Evolutionary conservation across 148 eudicot species (phyloP).

Genomic region (Arctostaphylos glauca): DNA sequence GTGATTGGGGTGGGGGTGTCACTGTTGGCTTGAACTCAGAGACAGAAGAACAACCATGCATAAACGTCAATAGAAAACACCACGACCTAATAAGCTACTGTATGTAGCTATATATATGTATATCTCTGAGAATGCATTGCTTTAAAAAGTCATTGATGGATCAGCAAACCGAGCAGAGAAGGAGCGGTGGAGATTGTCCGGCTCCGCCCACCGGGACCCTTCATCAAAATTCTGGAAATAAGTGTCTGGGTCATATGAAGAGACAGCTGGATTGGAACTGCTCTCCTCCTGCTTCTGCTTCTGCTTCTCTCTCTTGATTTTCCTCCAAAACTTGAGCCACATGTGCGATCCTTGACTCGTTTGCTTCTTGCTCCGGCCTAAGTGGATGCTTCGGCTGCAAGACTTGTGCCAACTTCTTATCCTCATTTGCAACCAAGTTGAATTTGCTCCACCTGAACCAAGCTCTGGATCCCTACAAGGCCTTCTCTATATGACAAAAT

Average conservation of each 20-base stretch:
- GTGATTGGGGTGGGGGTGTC: too few relatives aligned
- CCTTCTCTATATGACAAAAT: too few relatives aligned
- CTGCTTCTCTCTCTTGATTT: neutral
- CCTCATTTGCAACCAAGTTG: too few relatives aligned
- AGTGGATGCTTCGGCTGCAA: constrained; percentile 5
- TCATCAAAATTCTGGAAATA: constrained; percentile 22
- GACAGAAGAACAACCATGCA: too few relatives aligned
- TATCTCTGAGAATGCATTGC: neutral
- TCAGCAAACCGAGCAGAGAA: constrained; percentile 20
- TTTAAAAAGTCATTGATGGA: constrained; percentile 5
- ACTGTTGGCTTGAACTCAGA: too few relatives aligned
- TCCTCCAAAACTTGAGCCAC: constrained; percentile 12
- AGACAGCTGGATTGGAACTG: neutral
- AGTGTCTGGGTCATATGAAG: constrained; percentile 16
- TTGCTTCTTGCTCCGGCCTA: neutral
- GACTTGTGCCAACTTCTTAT: neutral
- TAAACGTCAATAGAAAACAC: too few relatives aligned
- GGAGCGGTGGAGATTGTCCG: constrained; percentile 13
- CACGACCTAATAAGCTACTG: too few relatives aligned
- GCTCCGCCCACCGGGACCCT: constrained; percentile 14
- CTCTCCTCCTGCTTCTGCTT: neutral
- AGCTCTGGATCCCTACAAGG: too few relatives aligned
- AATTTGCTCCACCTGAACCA: too few relatives aligned
- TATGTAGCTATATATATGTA: too few relatives aligned
- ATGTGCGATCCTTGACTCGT: neutral